Percentiles rank a stretch among this genome's conserved stretches.
Evolutionary conservation across 345 rosid species (phyloP).

Genomic region (Zanthoxylum bungeanum): DNA sequence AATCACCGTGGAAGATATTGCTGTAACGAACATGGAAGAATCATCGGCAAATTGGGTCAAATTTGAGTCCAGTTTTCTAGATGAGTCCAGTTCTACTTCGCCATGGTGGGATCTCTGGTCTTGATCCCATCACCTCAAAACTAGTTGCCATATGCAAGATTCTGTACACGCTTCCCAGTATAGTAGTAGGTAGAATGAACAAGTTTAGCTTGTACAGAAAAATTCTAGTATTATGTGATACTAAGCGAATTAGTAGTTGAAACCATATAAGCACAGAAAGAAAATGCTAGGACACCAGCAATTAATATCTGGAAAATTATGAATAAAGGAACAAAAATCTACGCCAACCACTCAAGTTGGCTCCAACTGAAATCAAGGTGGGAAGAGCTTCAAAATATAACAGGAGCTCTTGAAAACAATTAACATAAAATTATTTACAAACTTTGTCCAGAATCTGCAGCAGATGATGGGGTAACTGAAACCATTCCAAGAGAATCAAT

Average conservation of each 20-base stretch:
- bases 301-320: not conserved
- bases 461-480: not conserved
- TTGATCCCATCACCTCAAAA: constrained; percentile 12
- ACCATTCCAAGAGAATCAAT: not conserved
- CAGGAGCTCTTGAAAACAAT: not conserved
- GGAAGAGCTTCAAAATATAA: not conserved
- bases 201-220: not conserved
- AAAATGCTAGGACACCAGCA: not conserved
- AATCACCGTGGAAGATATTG: constrained; percentile 11
- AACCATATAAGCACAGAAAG: not conserved
- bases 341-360: not conserved
- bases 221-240: not conserved
- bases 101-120: constrained; percentile 33
- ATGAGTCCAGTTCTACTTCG: constrained; percentile 25
- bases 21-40: constrained; percentile 9
- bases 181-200: not conserved
- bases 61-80: constrained; percentile 17
- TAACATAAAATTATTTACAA: not conserved
- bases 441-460: not conserved
- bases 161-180: not conserved
- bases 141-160: not conserved
- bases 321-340: not conserved
- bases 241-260: not conserved
- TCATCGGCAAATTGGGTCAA: constrained; percentile 26
- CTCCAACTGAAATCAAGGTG: constrained; percentile 1